A percentile compares a stretch with the other conserved stretches of the same genome.
Conservation (phyloP, 2,329 filamentous ascomycete genomes). For the Coleophoma crateriformis region DNA sequence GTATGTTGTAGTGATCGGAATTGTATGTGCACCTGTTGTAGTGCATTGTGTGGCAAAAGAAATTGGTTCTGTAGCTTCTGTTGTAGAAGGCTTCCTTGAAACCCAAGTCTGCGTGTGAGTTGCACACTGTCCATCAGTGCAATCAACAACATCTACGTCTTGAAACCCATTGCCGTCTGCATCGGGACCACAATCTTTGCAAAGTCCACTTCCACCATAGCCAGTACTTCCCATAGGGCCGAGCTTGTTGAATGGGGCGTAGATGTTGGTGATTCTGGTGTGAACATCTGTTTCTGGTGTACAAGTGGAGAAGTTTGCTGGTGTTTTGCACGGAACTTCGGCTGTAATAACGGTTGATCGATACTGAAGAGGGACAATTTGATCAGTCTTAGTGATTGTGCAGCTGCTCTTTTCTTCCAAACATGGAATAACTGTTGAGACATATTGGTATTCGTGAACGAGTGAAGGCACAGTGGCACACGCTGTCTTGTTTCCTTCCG, state of each 20-base stretch:
- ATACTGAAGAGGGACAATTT: slow-evolving; percentile 1
- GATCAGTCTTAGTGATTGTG: slow-evolving; percentile 8
- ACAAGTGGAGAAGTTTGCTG: neutral
- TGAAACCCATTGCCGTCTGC: slow-evolving; percentile 1
- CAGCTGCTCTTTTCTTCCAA: neutral
- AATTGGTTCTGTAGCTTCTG: neutral
- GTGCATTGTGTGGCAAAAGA: neutral
- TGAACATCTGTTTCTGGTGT: neutral
- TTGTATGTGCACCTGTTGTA: slow-evolving; percentile 3
- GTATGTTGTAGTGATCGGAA: slow-evolving; percentile 2
- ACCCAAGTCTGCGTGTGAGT: slow-evolving; percentile 7
- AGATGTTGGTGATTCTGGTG: slow-evolving; percentile 2
- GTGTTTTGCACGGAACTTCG: slow-evolving; percentile 1
- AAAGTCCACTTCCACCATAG: slow-evolving; percentile 8
- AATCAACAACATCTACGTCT: slow-evolving; percentile 2
- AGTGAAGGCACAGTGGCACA: slow-evolving; percentile 1
- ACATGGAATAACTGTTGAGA: slow-evolving; percentile 9
- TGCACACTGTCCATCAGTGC: slow-evolving; percentile 3
- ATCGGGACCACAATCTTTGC: slow-evolving; percentile 2
- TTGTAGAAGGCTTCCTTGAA: neutral
- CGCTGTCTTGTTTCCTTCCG: neutral
- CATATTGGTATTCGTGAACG: slow-evolving; percentile 4
- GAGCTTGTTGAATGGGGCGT: neutral
- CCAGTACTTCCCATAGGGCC: neutral
- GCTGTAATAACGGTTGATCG: slow-evolving; percentile 3